These are phyloP conservation scores for Shiraia bambusicola DNA, from an alignment of 2,329 filamentous ascomycete genomes.

Conservation along the genomic window DNA sequence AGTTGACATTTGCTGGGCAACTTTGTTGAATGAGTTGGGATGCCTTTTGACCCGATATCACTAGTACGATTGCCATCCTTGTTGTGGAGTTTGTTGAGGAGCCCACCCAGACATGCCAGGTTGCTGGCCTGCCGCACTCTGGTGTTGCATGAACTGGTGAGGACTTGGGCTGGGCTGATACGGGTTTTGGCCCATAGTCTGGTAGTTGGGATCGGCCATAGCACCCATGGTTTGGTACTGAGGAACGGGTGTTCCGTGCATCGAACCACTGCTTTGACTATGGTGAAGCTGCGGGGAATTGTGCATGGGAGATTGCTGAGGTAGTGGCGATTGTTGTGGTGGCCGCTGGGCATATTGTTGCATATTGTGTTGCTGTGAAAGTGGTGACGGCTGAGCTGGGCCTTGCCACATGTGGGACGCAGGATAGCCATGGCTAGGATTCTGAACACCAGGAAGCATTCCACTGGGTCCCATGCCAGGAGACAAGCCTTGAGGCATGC, in stretches of 20 bases:
- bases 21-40: too few species aligned
- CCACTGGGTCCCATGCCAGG: conserved; percentile 40
- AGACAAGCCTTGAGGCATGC: conserved; percentile 38
- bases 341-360: conserved; percentile 48
- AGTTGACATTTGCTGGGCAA: too few species aligned
- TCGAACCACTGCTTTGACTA: conserved; percentile 44
- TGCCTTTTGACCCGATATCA: background rate
- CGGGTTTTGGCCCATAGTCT: conserved; percentile 51
- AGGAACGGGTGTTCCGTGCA: conserved; percentile 48
- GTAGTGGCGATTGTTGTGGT: conserved; percentile 47
- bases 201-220: conserved; percentile 48
- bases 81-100: conserved; percentile 45
- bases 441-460: conserved; percentile 46
- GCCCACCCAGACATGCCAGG: conserved; percentile 57
- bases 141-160: conserved; percentile 50
- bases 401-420: conserved; percentile 53
- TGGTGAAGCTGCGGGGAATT: conserved; percentile 53
- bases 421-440: conserved; percentile 49
- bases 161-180: conserved; percentile 53
- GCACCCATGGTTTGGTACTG: conserved; percentile 50
- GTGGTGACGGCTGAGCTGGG: conserved; percentile 51
- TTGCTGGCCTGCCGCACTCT: conserved; percentile 48
- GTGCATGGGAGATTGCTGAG: conserved; percentile 53
- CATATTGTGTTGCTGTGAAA: conserved; percentile 50
- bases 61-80: conserved; percentile 45